Evolutionary conservation across 768 basidiomycete genomes (phyloP).

Genomic region (Termitomyces titanicus): DNA sequence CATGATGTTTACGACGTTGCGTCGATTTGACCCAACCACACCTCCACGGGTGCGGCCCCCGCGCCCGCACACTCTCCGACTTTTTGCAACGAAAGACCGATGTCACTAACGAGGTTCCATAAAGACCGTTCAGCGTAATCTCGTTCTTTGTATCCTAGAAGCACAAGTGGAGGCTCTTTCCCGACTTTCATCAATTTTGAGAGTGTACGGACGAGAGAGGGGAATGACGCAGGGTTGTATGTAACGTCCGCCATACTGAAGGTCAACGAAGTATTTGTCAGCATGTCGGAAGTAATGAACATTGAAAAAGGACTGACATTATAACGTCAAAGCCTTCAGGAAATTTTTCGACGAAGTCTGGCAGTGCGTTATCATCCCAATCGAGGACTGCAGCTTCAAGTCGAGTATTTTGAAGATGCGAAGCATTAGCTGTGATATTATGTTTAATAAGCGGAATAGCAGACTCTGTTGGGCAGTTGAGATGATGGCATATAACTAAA

Average conservation of each 20-base stretch:
- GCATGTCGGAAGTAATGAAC: not conserved
- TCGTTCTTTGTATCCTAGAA: conserved; percentile 87
- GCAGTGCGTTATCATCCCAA: conserved; percentile 67
- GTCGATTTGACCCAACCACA: conserved; percentile 51
- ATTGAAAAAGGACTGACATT: conserved; percentile 23
- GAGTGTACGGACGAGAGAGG: conserved; percentile 70
- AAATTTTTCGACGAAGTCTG: conserved; percentile 37
- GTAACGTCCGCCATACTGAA: conserved; percentile 88
- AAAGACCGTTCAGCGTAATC: conserved; percentile 71
- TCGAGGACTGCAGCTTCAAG: conserved; percentile 50
- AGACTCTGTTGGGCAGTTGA: conserved; percentile 44
- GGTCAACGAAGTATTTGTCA: not conserved
- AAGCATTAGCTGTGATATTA: conserved; percentile 53
- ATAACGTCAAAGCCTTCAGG: conserved; percentile 54
- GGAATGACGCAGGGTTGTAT: conserved; percentile 86
- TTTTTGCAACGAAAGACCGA: conserved; percentile 53
- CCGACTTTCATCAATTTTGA: conserved; percentile 38
- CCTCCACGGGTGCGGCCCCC: conserved; percentile 62
- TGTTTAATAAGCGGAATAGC: conserved; percentile 77
- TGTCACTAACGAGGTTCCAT: conserved; percentile 56
- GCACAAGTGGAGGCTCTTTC: conserved; percentile 36
- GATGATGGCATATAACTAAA: not conserved
- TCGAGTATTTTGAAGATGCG: conserved; percentile 27
- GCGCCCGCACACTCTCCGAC: conserved; percentile 55
- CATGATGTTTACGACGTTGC: not conserved